A percentile compares a stretch with the other conserved stretches of the same genome.
These are phyloP conservation scores for Colletotrichum tropicicola DNA, from an alignment of 2,329 filamentous ascomycete genomes.

Conservation along the genomic window DNA sequence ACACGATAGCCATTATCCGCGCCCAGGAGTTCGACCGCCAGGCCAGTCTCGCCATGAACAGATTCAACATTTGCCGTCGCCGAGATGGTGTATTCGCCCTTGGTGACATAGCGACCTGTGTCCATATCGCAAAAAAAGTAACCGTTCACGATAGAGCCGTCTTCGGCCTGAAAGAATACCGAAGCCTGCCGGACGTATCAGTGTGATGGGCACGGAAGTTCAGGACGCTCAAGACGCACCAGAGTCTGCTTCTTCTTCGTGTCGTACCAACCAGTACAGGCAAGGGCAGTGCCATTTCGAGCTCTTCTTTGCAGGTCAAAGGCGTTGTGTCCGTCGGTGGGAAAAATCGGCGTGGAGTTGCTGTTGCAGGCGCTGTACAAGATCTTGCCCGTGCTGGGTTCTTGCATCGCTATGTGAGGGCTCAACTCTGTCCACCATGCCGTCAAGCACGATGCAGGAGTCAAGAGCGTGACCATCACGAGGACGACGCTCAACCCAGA, in stretches of 20 bases:
- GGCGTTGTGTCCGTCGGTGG: conserved; percentile 40
- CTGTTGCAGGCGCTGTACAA: conserved; percentile 45
- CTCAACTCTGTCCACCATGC: conserved; percentile 46
- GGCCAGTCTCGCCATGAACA: conserved; percentile 39
- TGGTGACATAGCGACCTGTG: conserved; percentile 42
- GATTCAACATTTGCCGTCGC: conserved; percentile 31
- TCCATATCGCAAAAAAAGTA: conserved; percentile 43
- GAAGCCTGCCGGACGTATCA: conserved; percentile 20
- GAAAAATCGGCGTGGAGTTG: conserved; percentile 41
- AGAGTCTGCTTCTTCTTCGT: conserved; percentile 32
- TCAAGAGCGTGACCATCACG: not conserved
- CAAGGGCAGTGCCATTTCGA: conserved; percentile 43
- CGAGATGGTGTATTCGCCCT: conserved; percentile 42
- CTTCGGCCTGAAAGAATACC: conserved; percentile 19
- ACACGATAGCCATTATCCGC: conserved; percentile 44
- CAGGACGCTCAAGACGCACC: conserved; percentile 39
- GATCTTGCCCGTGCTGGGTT: conserved; percentile 43
- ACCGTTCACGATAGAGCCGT: conserved; percentile 23
- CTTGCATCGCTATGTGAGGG: conserved; percentile 45
- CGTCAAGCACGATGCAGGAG: conserved; percentile 39
- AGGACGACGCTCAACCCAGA: not conserved
- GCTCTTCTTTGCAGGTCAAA: conserved; percentile 39
- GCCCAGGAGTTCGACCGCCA: conserved; percentile 44
- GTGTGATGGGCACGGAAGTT: not conserved
- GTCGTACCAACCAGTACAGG: conserved; percentile 45